Base-by-base conservation (phyloP, 805 yeast genomes). In the Candida corydali region DNA sequence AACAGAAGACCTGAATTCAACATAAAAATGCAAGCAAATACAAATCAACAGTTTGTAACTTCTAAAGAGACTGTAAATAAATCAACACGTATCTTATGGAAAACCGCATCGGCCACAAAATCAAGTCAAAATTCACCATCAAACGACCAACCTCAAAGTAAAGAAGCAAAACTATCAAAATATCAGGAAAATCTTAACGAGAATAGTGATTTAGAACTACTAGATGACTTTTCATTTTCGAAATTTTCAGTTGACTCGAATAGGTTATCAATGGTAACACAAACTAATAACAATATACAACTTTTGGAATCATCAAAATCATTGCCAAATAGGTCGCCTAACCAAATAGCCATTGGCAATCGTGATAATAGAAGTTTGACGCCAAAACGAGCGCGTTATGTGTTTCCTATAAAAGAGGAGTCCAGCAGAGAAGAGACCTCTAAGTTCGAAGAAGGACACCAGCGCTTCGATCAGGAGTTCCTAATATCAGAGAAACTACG, bases 141-240 rank as follows among this genome's bases (percentile, higher is more conserved):
- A n/a, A 15, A 14, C 6, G 12, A 32, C 9, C 6, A 17, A 11
- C 17, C 15, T 12, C 23, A 26, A 32, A 16, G 30, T 3, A 25
- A 40, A 26, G 25, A 40, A 27, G 29, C 37, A 9, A 63, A 41
- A 61, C 72, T 16, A 40, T 68, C 27, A 63, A 52, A 51, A 37
- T 57, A 43, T 34, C 50, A 46, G 33, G 63, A 59, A 32, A 43
- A 41, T 17, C 46, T 45, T 5, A 46, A 47, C 23, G 47, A 50
- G 15, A 51, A 48, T 10, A 52, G 55, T n/a, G 69, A 57, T 27
- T 55, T 59, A 34, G 55, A 56, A 7, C 3, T 32, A 15, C 18
- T 15, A 5, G 28, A 36, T 16, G 40, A 62, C 34, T 45, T 65
- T 9, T 61, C 69, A 5, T 65, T 55, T 43, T 62, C 68, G 29